Base-by-base conservation (phyloP, 1,284 basidiomycete genomes). In the Phlebopus sp. region DNA sequence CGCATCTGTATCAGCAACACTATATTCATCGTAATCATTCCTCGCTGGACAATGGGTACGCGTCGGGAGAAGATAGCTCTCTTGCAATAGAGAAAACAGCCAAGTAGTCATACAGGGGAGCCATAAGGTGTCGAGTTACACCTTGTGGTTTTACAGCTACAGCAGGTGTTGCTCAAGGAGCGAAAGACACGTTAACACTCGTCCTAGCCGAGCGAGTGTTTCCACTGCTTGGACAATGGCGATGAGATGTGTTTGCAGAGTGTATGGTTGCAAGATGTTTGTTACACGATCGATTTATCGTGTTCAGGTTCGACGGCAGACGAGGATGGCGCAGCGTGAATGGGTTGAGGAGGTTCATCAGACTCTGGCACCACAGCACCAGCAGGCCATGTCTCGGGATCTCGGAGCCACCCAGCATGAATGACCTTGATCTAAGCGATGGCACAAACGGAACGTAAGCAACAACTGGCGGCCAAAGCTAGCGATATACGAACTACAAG, bases 371-470 rank as follows among this genome's bases (percentile, higher is more conserved):
- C 79, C 9, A 72, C 63, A 23, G 75, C 71, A 17, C 77, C 81
- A 43, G 68, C 66, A 14, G 86, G 87, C 87, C 86, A 90, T 35
- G 83, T 87, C 35, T 79, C 73, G 40, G 64, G 63, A 51, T 90
- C 86, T 44, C 78, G 77, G 43, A 85, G 63, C 87, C 86, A 90
- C 31, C 82, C 81, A 32, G 82, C 77, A 60, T 85, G 78, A 37
- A 88, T 63, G 49, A 90, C 74, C 59, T 84, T 83, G 55, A 88
- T 75, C 86, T 90, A 43, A 19, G 38, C 32, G 15, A 25, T 15
- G 31, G n/a, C 10, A 23, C 4, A 2, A 9, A 42, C 27, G 5
- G 37, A n/a, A 59, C 47, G 54, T 46, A 43, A 32, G 21, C 39
- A 54, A 42, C 50, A 30, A 8, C 27, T 31, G 51, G 43, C 51